These are phyloP conservation scores for Vitis amurensis DNA, from an alignment of 164 flowering plant species.

Conservation along the genomic window DNA sequence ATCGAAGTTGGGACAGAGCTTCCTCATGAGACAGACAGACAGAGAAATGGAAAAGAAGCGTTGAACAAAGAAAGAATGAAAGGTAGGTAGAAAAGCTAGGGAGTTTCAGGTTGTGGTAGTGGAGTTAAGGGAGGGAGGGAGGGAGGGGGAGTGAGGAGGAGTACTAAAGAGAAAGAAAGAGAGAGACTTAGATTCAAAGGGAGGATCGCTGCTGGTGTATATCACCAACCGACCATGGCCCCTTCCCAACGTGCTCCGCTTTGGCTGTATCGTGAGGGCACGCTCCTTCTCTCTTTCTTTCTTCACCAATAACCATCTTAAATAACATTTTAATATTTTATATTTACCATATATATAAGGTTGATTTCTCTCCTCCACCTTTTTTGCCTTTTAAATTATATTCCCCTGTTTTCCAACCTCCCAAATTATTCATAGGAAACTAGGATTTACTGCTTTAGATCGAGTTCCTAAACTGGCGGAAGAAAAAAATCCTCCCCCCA, in stretches of 20 bases:
- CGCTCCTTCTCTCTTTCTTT: conserved; percentile 17
- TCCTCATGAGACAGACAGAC: conserved; percentile 57
- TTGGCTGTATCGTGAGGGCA: conserved; percentile 49
- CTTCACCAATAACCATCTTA: too few species aligned
- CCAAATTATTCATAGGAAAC: too few species aligned
- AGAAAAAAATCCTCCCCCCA: too few species aligned
- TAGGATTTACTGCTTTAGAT: too few species aligned
- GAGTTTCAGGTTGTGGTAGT: background rate
- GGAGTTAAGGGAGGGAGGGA: background rate
- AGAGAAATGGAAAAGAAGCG: background rate
- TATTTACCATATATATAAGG: too few species aligned
- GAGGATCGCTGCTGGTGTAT: conserved; percentile 13
- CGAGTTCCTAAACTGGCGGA: too few species aligned
- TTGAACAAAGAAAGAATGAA: conserved; percentile 3
- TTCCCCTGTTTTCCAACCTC: too few species aligned
- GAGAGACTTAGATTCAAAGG: conserved; percentile 15
- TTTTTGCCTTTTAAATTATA: too few species aligned
- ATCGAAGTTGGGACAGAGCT: conserved; percentile 79
- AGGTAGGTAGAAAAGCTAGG: too few species aligned
- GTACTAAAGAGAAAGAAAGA: background rate
- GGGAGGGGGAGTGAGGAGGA: conserved; percentile 7
- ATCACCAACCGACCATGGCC: conserved; percentile 48
- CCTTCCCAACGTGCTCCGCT: conserved; percentile 34
- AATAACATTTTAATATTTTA: too few species aligned
- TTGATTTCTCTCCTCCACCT: too few species aligned